Evolutionary conservation across 2,329 filamentous ascomycete genomes (phyloP).

Genomic region (Pseudocercospora crystallina): DNA sequence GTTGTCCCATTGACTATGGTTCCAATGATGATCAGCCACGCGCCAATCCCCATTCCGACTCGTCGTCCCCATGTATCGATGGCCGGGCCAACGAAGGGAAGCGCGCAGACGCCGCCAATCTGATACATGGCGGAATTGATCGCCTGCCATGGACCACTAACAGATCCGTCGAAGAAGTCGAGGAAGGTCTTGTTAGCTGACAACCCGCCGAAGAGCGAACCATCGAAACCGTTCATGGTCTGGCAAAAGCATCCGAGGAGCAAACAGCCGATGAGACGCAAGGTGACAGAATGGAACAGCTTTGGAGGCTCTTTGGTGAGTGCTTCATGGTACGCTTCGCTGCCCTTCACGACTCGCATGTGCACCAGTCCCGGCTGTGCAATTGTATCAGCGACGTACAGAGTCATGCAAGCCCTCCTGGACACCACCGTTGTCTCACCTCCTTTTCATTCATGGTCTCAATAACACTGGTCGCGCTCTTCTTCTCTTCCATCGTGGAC

Average conservation of each 20-base stretch:
- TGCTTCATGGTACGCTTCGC: conserved; percentile 57
- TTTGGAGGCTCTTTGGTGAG: conserved; percentile 53
- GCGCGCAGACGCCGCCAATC: conserved; percentile 46
- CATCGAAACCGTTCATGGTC: conserved; percentile 56
- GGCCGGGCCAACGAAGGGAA: conserved; percentile 49
- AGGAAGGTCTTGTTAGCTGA: conserved; percentile 50
- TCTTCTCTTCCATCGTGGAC: conserved; percentile 8
- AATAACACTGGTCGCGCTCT: conserved; percentile 9
- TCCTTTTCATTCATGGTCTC: conserved; percentile 16
- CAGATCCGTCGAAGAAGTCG: conserved; percentile 43
- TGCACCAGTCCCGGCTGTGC: conserved; percentile 10
- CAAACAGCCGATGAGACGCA: conserved; percentile 27
- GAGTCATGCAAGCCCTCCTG: too few relatives aligned
- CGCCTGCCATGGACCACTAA: conserved; percentile 46
- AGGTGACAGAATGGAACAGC: conserved; percentile 19
- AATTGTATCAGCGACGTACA: too few relatives aligned
- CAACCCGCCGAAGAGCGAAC: conserved; percentile 56
- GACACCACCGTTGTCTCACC: conserved; percentile 1
- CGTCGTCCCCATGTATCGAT: conserved; percentile 50
- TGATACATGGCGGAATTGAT: conserved; percentile 50
- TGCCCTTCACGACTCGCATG: conserved; percentile 46
- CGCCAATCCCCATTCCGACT: conserved; percentile 49
- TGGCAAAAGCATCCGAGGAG: conserved; percentile 42
- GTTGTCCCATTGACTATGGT: conserved; percentile 50
- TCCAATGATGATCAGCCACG: conserved; percentile 63